A percentile compares a stretch with the other conserved stretches of the same genome.
Conservation (phyloP, 805 yeast genomes). For the Yamadazyma sp. region DNA sequence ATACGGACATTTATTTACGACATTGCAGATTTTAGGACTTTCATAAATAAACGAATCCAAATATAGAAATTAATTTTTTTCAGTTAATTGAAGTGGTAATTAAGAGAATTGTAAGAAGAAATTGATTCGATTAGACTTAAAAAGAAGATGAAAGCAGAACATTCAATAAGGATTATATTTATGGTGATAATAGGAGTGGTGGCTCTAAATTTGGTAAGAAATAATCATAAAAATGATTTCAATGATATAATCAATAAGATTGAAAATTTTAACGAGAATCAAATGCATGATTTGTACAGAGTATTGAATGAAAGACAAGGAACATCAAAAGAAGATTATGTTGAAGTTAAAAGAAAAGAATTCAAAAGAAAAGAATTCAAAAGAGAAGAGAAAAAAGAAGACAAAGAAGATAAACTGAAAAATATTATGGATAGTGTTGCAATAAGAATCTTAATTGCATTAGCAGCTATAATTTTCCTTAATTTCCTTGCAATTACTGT, state of each 20-base stretch:
- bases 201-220: not conserved
- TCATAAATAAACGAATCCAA: slow-evolving; percentile 1
- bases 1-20: too few species aligned
- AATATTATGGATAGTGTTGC: slow-evolving; percentile 16
- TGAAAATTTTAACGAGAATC: slow-evolving; percentile 2
- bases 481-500: slow-evolving; percentile 35
- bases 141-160: not conserved
- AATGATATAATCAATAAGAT: slow-evolving; percentile 2
- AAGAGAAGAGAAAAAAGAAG: not conserved
- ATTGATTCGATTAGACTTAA: not conserved
- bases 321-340: slow-evolving; percentile 1
- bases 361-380: not conserved
- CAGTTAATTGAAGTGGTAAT: not conserved
- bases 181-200: not conserved
- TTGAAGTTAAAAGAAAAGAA: not conserved
- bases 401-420: slow-evolving; percentile 2
- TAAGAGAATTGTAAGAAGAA: too few species aligned
- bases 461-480: slow-evolving; percentile 31
- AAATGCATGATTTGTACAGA: slow-evolving; percentile 2
- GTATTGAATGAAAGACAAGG: not conserved
- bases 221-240: slow-evolving; percentile 2
- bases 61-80: slow-evolving; percentile 4
- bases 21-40: not conserved
- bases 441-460: slow-evolving; percentile 31
- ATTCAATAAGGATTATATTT: not conserved